Evolutionary conservation across 106 monocot species (phyloP).

Genomic region (Allium cepa): DNA sequence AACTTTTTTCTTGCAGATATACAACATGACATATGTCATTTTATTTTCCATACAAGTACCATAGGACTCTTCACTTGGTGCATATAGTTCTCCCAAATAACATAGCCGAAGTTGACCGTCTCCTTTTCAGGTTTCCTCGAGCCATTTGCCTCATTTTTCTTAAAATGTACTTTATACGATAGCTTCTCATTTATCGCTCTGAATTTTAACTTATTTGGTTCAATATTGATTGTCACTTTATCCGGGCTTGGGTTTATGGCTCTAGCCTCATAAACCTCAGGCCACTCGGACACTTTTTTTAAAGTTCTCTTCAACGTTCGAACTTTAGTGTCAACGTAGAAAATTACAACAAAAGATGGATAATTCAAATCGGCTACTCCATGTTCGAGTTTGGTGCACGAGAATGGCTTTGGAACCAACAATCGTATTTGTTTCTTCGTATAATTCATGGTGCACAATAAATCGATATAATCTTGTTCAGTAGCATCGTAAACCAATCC

Average conservation of each 20-base stretch:
- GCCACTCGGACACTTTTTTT: constrained; percentile 4
- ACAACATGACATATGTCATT: neutral
- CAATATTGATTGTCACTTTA: constrained; percentile 6
- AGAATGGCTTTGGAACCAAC: neutral
- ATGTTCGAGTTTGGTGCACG: neutral
- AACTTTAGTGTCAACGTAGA: neutral
- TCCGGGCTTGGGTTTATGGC: constrained; percentile 2
- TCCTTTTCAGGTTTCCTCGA: too few relatives aligned
- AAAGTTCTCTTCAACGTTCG: neutral
- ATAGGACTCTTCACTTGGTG: neutral
- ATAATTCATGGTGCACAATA: constrained; percentile 28
- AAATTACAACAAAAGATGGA: constrained; percentile 2
- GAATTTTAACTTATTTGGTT: constrained; percentile 11
- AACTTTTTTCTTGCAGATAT: too few relatives aligned
- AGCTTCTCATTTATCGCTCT: constrained; percentile 7
- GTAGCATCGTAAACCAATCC: constrained; percentile 21
- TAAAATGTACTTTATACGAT: constrained; percentile 7
- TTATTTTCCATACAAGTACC: neutral
- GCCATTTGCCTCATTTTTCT: neutral
- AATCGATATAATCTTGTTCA: constrained; percentile 16
- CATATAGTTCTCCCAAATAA: neutral
- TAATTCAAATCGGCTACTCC: constrained; percentile 1
- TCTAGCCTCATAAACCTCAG: constrained; percentile 10
- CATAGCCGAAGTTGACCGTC: neutral
- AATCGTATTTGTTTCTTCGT: neutral